Conservation (phyloP, 768 basidiomycete genomes). For the Panus rudis region DNA sequence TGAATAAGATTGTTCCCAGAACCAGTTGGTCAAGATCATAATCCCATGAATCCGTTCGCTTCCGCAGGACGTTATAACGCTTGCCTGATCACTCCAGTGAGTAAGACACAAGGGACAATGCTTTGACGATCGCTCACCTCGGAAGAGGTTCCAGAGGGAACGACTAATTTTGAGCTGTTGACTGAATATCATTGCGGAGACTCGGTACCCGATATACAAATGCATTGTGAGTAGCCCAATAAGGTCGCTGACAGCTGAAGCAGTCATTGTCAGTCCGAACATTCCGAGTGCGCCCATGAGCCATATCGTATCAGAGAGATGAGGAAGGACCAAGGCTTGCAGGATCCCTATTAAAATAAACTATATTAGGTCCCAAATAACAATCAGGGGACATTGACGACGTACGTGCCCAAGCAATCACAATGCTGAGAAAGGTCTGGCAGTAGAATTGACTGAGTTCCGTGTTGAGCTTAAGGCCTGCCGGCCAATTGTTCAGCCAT, state of each 20-base stretch:
- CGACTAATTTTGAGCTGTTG: constrained; percentile 50
- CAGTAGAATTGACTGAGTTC: constrained; percentile 85
- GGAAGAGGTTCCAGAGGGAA: constrained; percentile 84
- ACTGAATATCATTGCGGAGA: constrained; percentile 55
- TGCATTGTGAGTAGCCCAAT: constrained; percentile 65
- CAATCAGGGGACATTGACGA: no score
- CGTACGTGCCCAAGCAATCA: constrained; percentile 70
- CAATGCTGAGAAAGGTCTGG: constrained; percentile 57
- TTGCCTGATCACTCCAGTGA: constrained; percentile 59
- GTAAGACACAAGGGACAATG: not conserved
- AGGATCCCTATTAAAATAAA: constrained; percentile 17
- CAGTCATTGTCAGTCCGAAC: constrained; percentile 54
- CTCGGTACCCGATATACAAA: constrained; percentile 59
- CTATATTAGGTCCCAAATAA: no score
- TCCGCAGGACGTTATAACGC: constrained; percentile 78
- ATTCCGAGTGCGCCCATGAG: constrained; percentile 24
- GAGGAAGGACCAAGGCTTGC: constrained; percentile 20
- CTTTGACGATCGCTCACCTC: constrained; percentile 45
- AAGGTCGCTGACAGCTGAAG: constrained; percentile 62
- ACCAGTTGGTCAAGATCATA: constrained; percentile 92
- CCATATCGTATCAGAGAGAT: constrained; percentile 28
- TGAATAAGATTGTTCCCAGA: constrained; percentile 89
- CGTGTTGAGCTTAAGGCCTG: constrained; percentile 91
- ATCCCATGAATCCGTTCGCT: constrained; percentile 83
- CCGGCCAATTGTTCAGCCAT: constrained; percentile 96